Evolutionary conservation across 2,329 filamentous ascomycete species (phyloP).

Genomic region (Penicillium hordei): DNA sequence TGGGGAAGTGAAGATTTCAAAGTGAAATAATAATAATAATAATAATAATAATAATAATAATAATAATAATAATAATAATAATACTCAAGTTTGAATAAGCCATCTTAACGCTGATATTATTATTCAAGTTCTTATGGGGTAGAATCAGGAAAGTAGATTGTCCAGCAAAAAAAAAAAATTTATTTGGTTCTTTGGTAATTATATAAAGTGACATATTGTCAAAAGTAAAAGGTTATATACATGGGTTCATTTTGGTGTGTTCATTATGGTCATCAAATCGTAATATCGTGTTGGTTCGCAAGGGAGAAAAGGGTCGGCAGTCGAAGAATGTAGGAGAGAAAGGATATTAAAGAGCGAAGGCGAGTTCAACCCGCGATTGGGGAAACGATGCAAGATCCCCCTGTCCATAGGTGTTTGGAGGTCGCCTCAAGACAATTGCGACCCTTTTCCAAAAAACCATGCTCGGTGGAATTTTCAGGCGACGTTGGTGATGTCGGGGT

Average conservation of each 20-base stretch:
- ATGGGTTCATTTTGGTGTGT: slow-evolving; percentile 18
- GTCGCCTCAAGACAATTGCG: slow-evolving; percentile 31
- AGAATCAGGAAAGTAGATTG: background rate
- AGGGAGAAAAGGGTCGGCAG: background rate
- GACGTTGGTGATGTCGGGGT: slow-evolving; percentile 1
- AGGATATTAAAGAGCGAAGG: background rate
- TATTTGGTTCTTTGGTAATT: background rate
- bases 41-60: no score
- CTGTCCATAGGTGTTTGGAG: slow-evolving; percentile 30
- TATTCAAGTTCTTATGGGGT: background rate
- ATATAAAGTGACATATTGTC: slow-evolving; percentile 4
- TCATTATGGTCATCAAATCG: slow-evolving; percentile 18
- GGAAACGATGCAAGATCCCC: slow-evolving; percentile 15
- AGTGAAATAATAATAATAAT: no score
- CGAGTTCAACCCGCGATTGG: slow-evolving; percentile 7
- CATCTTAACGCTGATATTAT: background rate
- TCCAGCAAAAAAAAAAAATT: slow-evolving; percentile 10
- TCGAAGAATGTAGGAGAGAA: slow-evolving; percentile 1
- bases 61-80: no score
- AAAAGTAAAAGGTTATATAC: slow-evolving; percentile 6
- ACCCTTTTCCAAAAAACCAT: slow-evolving; percentile 28
- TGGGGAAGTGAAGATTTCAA: background rate
- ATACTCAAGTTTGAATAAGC: no score
- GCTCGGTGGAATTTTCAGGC: slow-evolving; percentile 9
- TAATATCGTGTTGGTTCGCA: slow-evolving; percentile 15